Base-by-base conservation (phyloP, 176 grass and related monocot species). In the Carex parvula region DNA sequence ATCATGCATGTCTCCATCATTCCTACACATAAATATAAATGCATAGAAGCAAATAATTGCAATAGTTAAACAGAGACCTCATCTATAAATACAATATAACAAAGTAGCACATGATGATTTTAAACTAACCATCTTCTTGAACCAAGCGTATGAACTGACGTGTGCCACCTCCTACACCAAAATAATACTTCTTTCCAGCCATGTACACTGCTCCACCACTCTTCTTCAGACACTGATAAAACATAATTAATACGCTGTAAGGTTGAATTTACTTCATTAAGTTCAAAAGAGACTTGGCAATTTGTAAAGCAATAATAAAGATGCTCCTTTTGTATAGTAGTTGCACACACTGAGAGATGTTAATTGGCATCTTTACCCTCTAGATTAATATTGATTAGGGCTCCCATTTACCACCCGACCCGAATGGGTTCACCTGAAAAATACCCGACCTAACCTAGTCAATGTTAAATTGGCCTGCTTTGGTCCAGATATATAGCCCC, bases 141-240 rank as follows among this genome's bases (percentile, higher is more conserved):
- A 99, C 89, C 88, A 99, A 88, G 72, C 80, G 78, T 74, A 99
- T 71, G 84, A 99, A 99, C 48, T 92, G 96, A 59, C 88, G 94
- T 29, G 96, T 99, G 29, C 96, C 96, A 83, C 96, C 96, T 85
- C 96, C 96, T 60, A 99, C 96, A 3, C 93, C 96, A 89, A 95
- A 95, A 85, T 99, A 99, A 85, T 99, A 84, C 48, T 99, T 99
- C 60, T 99, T 99, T 81, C 93, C 91, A 68, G 91, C 96, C 93
- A 99, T 87, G 79, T 94, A 99, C 75, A 95, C 87, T 37, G 86
- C 60, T 90, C 95, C 92, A 68, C 60, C 70, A 59, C 84, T 67
- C 62, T 83, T 83, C 41, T 21, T 84, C 85, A 95, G 26, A 65
- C 88, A 93, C 93, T 94, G 56, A 81, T 86, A 63, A 59, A 83